Evolutionary conservation across 2,329 filamentous ascomycete genomes (phyloP), one percentile per base, ranked within the genome.

Genomic region (Neonectria ditissima): DNA sequence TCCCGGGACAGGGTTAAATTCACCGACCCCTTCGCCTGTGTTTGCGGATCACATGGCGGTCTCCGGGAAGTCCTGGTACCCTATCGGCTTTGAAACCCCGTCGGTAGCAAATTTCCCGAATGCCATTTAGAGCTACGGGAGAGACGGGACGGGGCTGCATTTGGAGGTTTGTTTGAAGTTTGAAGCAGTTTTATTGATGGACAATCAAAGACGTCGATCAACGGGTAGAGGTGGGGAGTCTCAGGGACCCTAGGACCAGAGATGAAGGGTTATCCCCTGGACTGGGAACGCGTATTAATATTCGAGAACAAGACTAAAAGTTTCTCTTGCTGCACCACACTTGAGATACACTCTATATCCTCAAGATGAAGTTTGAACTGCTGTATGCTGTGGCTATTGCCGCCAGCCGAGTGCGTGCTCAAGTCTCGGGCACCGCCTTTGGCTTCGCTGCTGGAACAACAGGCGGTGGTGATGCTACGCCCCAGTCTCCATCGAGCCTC

Each of bases 391-490:
- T 62, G 26, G 55, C 58, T 1, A 37, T 41, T 7, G 45, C 63
- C 13, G 55, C 55, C 7, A 30, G 45, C 48, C 34, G 4, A 22
- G 53, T 50, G 16, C 18, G 54, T 1, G 66, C 63, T 51, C 60
- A 68, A 24, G 78, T 80, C 24, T 71, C 68, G n/a, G 79, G 80
- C 45, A 66, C 75, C 11, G 75, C 80, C 14, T 75, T 78, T 60
- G 80, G 80, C 18, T 81, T 82, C 65, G 79, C 80, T 30, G 75
- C 75, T 62, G 86, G 86, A 45, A 84, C 86, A 24, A 89, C 87
- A 18, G 88, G 88, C 44, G 88, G 88, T 71, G 87, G 87, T 52
- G 80, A 69, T 65, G 86, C 84, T 28, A 77, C 80, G 18, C 75
- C 85, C n/a, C 84, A 84, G 9, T 84, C 85, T 66, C 87, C 86